Evolutionary conservation across 441 rosid species (phyloP).

Genomic region (Biscutella laevigata): DNA sequence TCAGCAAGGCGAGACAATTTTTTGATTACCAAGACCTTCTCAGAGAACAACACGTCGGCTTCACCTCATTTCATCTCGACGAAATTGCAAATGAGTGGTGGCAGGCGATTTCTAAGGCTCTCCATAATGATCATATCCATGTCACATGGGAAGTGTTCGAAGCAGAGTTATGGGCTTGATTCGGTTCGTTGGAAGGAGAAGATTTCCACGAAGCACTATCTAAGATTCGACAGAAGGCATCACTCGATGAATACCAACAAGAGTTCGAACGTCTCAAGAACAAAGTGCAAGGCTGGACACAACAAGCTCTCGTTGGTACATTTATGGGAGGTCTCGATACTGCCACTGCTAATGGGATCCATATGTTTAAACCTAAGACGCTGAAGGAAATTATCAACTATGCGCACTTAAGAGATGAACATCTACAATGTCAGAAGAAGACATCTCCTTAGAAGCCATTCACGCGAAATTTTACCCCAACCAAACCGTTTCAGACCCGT

Average conservation of each 20-base stretch:
- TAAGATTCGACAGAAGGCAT: accelerated
- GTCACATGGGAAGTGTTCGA: neutral
- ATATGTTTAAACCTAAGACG: neutral
- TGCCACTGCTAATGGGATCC: accelerated
- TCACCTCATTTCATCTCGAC: neutral
- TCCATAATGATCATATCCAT: accelerated
- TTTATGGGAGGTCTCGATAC: accelerated
- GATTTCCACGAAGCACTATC: neutral
- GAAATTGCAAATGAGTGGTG: neutral
- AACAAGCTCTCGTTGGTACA: neutral
- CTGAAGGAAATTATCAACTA: neutral
- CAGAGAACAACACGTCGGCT: neutral
- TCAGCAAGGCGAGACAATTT: too few relatives aligned
- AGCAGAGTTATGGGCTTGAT: accelerated
- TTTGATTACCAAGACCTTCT: too few relatives aligned
- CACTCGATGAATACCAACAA: neutral
- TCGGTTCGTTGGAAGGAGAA: neutral
- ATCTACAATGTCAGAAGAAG: too few relatives aligned
- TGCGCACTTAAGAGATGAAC: neutral
- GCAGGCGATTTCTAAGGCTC: neutral
- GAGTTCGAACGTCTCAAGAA: neutral
- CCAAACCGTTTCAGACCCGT: too few relatives aligned
- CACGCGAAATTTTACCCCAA: too few relatives aligned
- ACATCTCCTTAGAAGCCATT: too few relatives aligned
- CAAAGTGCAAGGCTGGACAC: accelerated